Percentiles rank a stretch among this genome's conserved stretches.
phyloP scores from a whole-genome alignment of 139 green algal genomes.

The Auxenochlorella pyrenoidosa region DNA sequence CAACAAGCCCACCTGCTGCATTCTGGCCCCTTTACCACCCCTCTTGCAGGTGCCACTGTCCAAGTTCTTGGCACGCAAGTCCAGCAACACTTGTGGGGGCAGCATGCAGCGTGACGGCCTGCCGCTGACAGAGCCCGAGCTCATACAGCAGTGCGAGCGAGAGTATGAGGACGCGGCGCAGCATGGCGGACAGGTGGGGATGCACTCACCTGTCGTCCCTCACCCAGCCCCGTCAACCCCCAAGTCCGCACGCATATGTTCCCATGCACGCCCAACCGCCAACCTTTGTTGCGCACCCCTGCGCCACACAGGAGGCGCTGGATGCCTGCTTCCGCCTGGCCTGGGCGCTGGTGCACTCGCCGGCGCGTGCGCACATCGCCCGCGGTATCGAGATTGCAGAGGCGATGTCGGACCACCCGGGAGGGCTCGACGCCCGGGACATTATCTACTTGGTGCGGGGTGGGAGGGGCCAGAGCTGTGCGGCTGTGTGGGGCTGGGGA shows the following conservation, averaged over 20 bases:
- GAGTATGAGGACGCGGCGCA: slow-evolving; percentile 46
- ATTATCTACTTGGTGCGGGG: slow-evolving; percentile 35
- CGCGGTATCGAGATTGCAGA: slow-evolving; percentile 41
- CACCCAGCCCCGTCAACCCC: too few relatives aligned
- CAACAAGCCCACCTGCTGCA: not conserved
- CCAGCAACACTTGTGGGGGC: not conserved
- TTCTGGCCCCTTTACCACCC: not conserved
- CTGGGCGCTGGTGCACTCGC: slow-evolving; percentile 50
- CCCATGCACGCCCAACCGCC: too few relatives aligned
- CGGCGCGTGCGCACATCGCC: not conserved
- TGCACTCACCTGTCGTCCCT: too few relatives aligned
- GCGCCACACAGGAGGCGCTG: not conserved
- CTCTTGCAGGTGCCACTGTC: not conserved
- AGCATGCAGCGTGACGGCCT: slow-evolving; percentile 10
- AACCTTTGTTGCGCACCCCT: too few relatives aligned
- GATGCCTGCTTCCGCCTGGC: slow-evolving; percentile 40
- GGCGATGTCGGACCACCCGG: slow-evolving; percentile 15
- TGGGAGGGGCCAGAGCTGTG: not conserved
- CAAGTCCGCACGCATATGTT: too few relatives aligned
- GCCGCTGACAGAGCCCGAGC: slow-evolving; percentile 33
- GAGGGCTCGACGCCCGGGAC: not conserved
- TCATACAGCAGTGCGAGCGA: slow-evolving; percentile 13
- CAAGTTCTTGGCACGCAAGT: not conserved
- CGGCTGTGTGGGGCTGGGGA: not conserved
- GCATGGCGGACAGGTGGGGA: slow-evolving; percentile 27